These are phyloP conservation scores for Debaryomycetaceae sp. DNA, from an alignment of 1,139 yeast genomes.

Conservation along the genomic window DNA sequence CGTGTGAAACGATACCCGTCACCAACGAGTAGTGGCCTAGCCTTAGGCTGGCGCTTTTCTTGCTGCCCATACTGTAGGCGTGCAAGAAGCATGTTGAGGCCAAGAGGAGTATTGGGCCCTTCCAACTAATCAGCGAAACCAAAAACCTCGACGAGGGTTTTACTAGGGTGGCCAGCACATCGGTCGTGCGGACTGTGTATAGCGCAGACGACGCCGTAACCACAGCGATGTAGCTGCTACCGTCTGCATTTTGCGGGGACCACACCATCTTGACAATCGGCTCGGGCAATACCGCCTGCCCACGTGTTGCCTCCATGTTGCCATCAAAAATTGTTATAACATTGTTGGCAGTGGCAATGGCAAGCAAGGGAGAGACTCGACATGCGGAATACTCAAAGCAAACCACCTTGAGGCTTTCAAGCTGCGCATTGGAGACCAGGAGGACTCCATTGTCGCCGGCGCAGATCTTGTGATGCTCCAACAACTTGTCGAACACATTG, in stretches of 20 bases:
- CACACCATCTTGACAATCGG: constrained; percentile 1
- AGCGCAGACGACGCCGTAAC: constrained; percentile 1
- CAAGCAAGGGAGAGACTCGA: no score
- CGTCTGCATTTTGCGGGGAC: constrained; percentile 1
- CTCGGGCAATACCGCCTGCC: no score
- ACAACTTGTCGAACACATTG: constrained; percentile 25
- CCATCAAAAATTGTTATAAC: constrained; percentile 17
- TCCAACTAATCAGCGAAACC: no score
- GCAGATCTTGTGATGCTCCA: constrained; percentile 17
- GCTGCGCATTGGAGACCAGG: constrained; percentile 17
- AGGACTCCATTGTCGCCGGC: constrained; percentile 11
- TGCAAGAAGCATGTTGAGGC: no score
- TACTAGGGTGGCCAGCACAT: no score
- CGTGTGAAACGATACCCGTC: constrained; percentile 7
- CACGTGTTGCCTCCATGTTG: no score
- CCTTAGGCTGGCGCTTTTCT: no score
- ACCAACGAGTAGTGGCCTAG: constrained; percentile 9
- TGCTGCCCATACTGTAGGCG: no score
- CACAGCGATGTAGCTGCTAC: background rate
- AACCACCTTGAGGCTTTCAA: constrained; percentile 21
- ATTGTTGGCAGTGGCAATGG: constrained; percentile 14
- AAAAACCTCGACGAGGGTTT: no score
- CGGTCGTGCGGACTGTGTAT: no score
- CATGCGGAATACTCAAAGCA: constrained; percentile 26
- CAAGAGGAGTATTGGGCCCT: no score